phyloP scores from a whole-genome alignment of 1,284 basidiomycete species.

The Fistulinella cinereoalba region DNA sequence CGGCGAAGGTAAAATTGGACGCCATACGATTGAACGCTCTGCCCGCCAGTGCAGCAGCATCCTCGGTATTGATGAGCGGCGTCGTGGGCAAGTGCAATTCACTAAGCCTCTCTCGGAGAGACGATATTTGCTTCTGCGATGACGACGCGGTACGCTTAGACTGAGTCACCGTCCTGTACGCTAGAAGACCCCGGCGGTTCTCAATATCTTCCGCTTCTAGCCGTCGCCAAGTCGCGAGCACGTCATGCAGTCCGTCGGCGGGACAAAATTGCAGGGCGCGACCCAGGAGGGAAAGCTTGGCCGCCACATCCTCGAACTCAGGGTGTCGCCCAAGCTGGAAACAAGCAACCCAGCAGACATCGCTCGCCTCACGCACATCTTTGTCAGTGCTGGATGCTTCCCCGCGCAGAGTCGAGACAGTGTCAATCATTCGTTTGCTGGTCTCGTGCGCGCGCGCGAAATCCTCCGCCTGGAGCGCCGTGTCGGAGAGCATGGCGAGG shows the following conservation, averaged over 20 bases:
- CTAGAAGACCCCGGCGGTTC: conserved; percentile 43
- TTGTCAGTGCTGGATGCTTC: conserved; percentile 39
- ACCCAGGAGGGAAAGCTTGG: conserved; percentile 74
- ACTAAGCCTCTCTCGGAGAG: conserved; percentile 58
- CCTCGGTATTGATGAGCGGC: conserved; percentile 62
- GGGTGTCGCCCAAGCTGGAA: conserved; percentile 81
- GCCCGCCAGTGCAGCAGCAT: conserved; percentile 70
- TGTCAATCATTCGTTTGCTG: conserved; percentile 68
- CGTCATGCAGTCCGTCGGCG: conserved; percentile 67
- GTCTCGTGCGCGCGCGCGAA: conserved; percentile 71
- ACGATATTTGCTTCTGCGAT: conserved; percentile 37
- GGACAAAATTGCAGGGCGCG: conserved; percentile 87
- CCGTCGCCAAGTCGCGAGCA: conserved; percentile 72
- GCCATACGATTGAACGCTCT: conserved; percentile 73
- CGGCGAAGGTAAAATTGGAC: conserved; percentile 70
- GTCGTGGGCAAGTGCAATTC: conserved; percentile 63
- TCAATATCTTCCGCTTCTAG: conserved; percentile 63
- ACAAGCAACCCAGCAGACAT: conserved; percentile 85
- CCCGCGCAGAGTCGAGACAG: conserved; percentile 49
- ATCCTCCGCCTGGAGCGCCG: conserved; percentile 78
- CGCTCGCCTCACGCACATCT: conserved; percentile 57
- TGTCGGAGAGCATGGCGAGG: conserved; percentile 84
- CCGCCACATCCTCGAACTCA: conserved; percentile 65
- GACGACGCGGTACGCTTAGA: conserved; percentile 21
- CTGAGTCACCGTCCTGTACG: conserved; percentile 23